A percentile compares a stretch with the other conserved stretches of the same genome.
phyloP scores from a whole-genome alignment of 1,139 yeast genomes.

The Magnusiomyces tetraspermus region DNA sequence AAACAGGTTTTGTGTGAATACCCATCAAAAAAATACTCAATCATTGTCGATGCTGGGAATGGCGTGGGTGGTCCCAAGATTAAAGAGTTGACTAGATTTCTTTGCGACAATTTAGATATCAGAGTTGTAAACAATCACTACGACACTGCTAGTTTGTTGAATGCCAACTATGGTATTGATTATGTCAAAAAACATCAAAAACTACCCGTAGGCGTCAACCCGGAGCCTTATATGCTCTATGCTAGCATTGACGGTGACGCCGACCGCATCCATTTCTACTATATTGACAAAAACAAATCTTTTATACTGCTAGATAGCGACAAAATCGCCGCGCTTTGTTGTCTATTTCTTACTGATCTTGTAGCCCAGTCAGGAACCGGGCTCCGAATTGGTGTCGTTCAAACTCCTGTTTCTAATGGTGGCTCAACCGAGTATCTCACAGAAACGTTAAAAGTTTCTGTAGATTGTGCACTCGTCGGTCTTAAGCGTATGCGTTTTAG shows the following conservation, averaged over 20 bases:
- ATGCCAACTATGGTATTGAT: constrained; percentile 89
- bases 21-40: constrained; percentile 23
- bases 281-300: constrained; percentile 37
- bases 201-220: constrained; percentile 54
- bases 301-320: constrained; percentile 88
- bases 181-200: constrained; percentile 81
- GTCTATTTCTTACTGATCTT: constrained; percentile 53
- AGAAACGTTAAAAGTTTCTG: constrained; percentile 60
- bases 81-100: constrained; percentile 36
- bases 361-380: constrained; percentile 33
- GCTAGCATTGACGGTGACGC: constrained; percentile 98
- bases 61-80: constrained; percentile 94
- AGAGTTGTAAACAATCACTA: constrained; percentile 53
- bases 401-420: constrained; percentile 97
- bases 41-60: constrained; percentile 81
- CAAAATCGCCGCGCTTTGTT: constrained; percentile 78
- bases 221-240: constrained; percentile 40
- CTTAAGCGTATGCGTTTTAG: constrained; percentile 92
- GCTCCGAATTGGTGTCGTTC: constrained; percentile 70
- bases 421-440: constrained; percentile 68
- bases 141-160: constrained; percentile 48
- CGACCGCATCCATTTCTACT: constrained; percentile 85
- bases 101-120: constrained; percentile 37
- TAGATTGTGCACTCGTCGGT: constrained; percentile 87
- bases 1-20: constrained; percentile 31